Conservation (phyloP, 768 basidiomycete genomes). For the Phaffia tasmanica region DNA sequence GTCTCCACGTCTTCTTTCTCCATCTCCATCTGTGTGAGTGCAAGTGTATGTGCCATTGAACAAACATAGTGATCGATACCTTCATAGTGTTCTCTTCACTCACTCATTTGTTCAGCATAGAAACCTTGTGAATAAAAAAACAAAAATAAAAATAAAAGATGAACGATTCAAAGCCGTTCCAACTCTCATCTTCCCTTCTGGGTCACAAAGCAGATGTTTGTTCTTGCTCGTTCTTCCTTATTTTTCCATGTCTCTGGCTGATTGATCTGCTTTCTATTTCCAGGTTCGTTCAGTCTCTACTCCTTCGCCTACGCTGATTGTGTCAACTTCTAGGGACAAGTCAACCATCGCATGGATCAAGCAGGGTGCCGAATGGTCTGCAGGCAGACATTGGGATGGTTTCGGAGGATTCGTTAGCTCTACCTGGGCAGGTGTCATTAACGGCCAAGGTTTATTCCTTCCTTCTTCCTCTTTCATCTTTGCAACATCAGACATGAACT, state of each 20-base stretch:
- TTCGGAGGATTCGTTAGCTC: slow-evolving; percentile 52
- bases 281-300: slow-evolving; percentile 75
- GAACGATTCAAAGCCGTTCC: too few species aligned
- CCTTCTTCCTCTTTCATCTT: neutral
- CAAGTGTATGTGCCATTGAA: too few species aligned
- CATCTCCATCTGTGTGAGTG: too few species aligned
- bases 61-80: too few species aligned
- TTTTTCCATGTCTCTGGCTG: neutral
- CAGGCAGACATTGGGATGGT: slow-evolving; percentile 41
- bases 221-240: neutral
- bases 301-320: slow-evolving; percentile 61
- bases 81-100: too few species aligned
- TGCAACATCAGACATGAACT: slow-evolving; percentile 15
- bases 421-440: slow-evolving; percentile 62
- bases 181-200: too few species aligned
- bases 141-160: too few species aligned
- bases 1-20: too few species aligned
- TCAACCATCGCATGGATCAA: slow-evolving; percentile 71
- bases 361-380: slow-evolving; percentile 39
- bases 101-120: too few species aligned
- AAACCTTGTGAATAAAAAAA: too few species aligned
- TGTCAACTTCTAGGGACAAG: slow-evolving; percentile 85
- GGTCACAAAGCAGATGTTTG: neutral
- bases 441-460: slow-evolving; percentile 37
- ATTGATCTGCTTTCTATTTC: slow-evolving; percentile 30